A percentile compares a stretch with the other conserved stretches of the same genome.
Conservation (phyloP, 1,284 basidiomycete species). For the Lentinula novae-zelandiae region DNA sequence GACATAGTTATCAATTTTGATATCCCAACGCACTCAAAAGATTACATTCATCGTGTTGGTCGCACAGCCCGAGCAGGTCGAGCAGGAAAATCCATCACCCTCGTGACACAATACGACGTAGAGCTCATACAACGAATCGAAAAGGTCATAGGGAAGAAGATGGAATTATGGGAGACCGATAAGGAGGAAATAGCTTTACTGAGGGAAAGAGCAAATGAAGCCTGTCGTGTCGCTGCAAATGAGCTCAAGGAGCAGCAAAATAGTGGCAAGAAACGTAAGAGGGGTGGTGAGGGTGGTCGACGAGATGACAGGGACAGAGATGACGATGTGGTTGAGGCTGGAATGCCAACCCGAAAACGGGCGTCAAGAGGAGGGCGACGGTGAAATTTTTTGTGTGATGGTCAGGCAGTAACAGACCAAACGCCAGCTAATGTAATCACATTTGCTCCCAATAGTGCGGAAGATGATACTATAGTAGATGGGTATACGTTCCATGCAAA, state of each 20-base stretch:
- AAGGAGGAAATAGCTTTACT: conserved; percentile 88
- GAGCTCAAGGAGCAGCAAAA: conserved; percentile 70
- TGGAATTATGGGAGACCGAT: conserved; percentile 89
- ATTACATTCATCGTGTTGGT: conserved; percentile 98
- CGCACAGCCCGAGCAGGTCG: conserved; percentile 96
- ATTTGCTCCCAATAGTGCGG: conserved; percentile 58
- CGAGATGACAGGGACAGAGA: conserved; percentile 80
- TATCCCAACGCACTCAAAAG: conserved; percentile 97
- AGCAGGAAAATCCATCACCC: conserved; percentile 39
- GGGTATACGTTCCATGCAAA: conserved; percentile 89
- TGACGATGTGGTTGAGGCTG: conserved; percentile 83
- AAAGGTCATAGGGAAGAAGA: conserved; percentile 87
- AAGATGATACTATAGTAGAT: conserved; percentile 72
- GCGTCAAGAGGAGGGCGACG: conserved; percentile 48
- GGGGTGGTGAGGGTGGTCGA: conserved; percentile 29
- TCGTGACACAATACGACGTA: conserved; percentile 8
- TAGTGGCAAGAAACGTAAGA: conserved; percentile 23
- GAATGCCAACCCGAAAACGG: conserved; percentile 61
- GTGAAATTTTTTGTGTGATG: background rate
- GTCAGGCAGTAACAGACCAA: conserved; percentile 34
- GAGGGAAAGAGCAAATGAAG: conserved; percentile 89
- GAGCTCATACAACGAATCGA: conserved; percentile 46
- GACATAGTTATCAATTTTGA: conserved; percentile 99
- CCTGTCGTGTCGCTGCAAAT: conserved; percentile 75
- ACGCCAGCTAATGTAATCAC: conserved; percentile 57